These are phyloP conservation scores for Irpex sp. DNA, from an alignment of 1,284 basidiomycete genomes.

Conservation along the genomic window DNA sequence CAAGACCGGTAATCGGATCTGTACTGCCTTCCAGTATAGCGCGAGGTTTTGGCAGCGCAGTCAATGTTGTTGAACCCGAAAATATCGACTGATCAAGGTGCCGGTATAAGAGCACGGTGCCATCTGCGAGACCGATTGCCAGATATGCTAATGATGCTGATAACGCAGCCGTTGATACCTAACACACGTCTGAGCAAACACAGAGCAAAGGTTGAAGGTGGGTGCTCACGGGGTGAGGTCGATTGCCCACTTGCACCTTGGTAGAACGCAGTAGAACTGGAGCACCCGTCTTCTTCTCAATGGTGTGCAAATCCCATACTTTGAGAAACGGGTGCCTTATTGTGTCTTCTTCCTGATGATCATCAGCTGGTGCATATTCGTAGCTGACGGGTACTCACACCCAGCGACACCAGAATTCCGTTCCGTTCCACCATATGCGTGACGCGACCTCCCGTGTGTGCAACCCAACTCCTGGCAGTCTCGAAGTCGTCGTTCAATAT, in stretches of 20 bases:
- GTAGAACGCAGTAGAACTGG: slow-evolving; percentile 75
- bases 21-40: slow-evolving; percentile 74
- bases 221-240: slow-evolving; percentile 74
- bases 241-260: slow-evolving; percentile 73
- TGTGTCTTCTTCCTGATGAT: slow-evolving; percentile 70
- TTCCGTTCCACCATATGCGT: slow-evolving; percentile 82
- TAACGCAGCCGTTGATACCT: slow-evolving; percentile 83
- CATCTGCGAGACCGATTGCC: slow-evolving; percentile 89
- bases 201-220: not conserved
- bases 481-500: slow-evolving; percentile 76
- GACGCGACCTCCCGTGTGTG: slow-evolving; percentile 73
- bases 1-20: slow-evolving; percentile 90
- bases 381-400: slow-evolving; percentile 50
- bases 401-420: slow-evolving; percentile 80
- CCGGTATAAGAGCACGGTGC: slow-evolving; percentile 89
- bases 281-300: slow-evolving; percentile 67
- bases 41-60: slow-evolving; percentile 76
- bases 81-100: slow-evolving; percentile 87
- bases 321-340: slow-evolving; percentile 78
- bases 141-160: slow-evolving; percentile 83
- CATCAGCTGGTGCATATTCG: slow-evolving; percentile 5
- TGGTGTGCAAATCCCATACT: slow-evolving; percentile 82
- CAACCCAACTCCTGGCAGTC: slow-evolving; percentile 69
- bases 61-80: slow-evolving; percentile 56
- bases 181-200: not conserved